Evolutionary conservation across 1,284 basidiomycete genomes (phyloP).

Genomic region (Ganoderma meredithae): DNA sequence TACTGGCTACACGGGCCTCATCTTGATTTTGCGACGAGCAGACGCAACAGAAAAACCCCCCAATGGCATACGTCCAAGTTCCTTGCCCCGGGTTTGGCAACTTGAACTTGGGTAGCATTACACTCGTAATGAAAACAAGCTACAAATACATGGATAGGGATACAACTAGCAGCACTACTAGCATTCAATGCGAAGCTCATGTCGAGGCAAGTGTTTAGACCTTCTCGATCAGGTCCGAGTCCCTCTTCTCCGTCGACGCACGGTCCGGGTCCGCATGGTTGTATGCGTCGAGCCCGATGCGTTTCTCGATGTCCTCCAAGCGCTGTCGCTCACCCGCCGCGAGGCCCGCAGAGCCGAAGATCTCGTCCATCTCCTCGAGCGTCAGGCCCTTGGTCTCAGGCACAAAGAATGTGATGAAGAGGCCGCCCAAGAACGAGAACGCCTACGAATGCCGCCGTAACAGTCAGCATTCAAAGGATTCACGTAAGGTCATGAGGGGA

Average conservation of each 20-base stretch:
- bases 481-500: background rate
- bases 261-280: slow-evolving; percentile 28
- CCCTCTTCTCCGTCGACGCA: slow-evolving; percentile 25
- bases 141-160: slow-evolving; percentile 20
- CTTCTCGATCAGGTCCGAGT: slow-evolving; percentile 33
- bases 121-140: slow-evolving; percentile 4
- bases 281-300: slow-evolving; percentile 58
- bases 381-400: slow-evolving; percentile 75
- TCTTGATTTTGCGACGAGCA: too few species aligned
- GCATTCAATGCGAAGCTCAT: background rate
- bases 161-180: slow-evolving; percentile 3
- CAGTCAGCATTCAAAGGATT: slow-evolving; percentile 14
- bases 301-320: slow-evolving; percentile 60
- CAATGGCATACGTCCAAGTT: background rate
- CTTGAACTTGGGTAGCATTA: slow-evolving; percentile 5
- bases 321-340: slow-evolving; percentile 62
- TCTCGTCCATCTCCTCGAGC: slow-evolving; percentile 76
- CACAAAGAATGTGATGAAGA: slow-evolving; percentile 70
- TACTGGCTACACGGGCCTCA: too few species aligned
- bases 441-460: slow-evolving; percentile 42
- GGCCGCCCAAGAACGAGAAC: slow-evolving; percentile 68
- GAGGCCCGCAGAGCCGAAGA: slow-evolving; percentile 63
- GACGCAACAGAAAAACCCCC: background rate
- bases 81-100: background rate
- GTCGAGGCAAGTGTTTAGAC: slow-evolving; percentile 12